These are phyloP conservation scores for Ploettnerulaceae sp. DNA, from an alignment of 2,329 filamentous ascomycete species.

Conservation along the genomic window DNA sequence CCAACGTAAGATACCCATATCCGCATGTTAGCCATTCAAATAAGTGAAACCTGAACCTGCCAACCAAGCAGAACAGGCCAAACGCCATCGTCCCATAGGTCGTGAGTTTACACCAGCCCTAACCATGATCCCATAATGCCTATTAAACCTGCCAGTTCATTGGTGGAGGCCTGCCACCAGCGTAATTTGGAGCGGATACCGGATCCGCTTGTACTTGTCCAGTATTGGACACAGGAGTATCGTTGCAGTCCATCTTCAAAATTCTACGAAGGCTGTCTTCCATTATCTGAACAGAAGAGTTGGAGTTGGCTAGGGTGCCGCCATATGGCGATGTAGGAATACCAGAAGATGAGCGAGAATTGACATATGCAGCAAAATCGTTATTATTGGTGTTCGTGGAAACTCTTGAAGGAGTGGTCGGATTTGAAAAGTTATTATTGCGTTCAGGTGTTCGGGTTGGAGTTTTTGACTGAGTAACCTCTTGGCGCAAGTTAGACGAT, in stretches of 20 bases:
- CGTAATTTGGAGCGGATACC: constrained; percentile 23
- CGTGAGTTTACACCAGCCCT: constrained; percentile 13
- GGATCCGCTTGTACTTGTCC: constrained; percentile 14
- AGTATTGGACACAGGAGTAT: constrained; percentile 15
- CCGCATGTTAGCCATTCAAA: not conserved
- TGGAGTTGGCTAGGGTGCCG: constrained; percentile 20
- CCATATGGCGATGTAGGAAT: constrained; percentile 16
- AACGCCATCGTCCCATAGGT: constrained; percentile 19
- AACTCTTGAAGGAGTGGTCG: constrained; percentile 23
- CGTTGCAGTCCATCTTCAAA: constrained; percentile 30
- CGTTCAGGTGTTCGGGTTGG: constrained; percentile 27
- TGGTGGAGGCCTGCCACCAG: constrained; percentile 23
- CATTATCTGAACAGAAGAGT: constrained; percentile 29
- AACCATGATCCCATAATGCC: constrained; percentile 27
- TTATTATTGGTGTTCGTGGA: constrained; percentile 15
- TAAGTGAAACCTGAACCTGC: constrained; percentile 3
- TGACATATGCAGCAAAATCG: constrained; percentile 14
- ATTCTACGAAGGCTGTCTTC: constrained; percentile 34
- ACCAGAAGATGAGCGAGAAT: constrained; percentile 19
- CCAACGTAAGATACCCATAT: not conserved
- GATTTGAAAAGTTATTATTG: constrained; percentile 17
- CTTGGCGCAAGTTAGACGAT: constrained; percentile 33
- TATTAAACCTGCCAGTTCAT: constrained; percentile 27
- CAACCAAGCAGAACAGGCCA: constrained; percentile 3
- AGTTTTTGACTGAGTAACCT: constrained; percentile 31